Evolutionary conservation across 257 asterid species (phyloP).

Genomic region (Nicotiana attenuata): DNA sequence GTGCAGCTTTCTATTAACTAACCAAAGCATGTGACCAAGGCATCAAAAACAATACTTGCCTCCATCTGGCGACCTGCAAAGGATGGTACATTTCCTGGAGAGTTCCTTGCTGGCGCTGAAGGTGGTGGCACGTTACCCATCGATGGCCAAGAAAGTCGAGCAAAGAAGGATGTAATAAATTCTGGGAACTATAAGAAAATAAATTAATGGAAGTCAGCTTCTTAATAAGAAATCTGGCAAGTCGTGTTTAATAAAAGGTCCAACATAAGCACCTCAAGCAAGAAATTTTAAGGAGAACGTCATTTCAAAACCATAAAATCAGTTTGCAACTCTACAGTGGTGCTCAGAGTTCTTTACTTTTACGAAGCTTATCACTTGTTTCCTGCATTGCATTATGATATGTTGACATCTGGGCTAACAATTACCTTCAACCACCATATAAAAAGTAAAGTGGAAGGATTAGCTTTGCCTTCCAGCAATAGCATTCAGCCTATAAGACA

Average conservation of each 20-base stretch:
- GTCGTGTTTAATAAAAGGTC: not conserved
- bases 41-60: slow-evolving; percentile 32
- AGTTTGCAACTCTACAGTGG: not conserved
- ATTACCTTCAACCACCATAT: not conserved
- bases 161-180: slow-evolving; percentile 64
- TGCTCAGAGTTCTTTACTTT: not conserved
- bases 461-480: not conserved
- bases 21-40: not conserved
- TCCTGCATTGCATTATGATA: not conserved
- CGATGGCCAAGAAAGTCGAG: slow-evolving; percentile 71
- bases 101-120: slow-evolving; percentile 56
- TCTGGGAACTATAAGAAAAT: slow-evolving; percentile 72
- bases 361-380: not conserved
- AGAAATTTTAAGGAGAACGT: not conserved
- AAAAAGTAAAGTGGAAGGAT: not conserved
- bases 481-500: not conserved
- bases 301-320: slow-evolving; percentile 1
- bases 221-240: not conserved
- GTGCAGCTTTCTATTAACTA: not conserved
- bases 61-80: slow-evolving; percentile 48
- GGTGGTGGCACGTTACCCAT: slow-evolving; percentile 45
- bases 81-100: slow-evolving; percentile 52
- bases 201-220: slow-evolving; percentile 5
- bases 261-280: not conserved
- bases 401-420: too few species aligned